Conservation (phyloP, 192 early-diverging fungal genomes). For the Coemansia sp. region DNA sequence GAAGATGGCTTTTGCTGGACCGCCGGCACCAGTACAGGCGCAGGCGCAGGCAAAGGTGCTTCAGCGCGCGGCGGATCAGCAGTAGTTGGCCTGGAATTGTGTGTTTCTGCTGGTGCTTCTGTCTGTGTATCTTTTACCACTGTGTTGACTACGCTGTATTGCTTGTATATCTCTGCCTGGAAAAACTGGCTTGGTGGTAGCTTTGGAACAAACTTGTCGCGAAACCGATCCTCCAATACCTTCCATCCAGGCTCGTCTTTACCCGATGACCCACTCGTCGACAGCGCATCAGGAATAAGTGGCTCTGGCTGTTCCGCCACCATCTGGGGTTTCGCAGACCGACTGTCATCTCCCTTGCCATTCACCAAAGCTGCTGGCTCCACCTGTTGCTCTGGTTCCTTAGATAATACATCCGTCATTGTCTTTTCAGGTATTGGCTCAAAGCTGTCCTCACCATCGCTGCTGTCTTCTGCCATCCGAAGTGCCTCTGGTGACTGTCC, state of each 20-base stretch:
- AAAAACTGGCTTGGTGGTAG: conserved; percentile 28
- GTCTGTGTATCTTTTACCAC: background rate
- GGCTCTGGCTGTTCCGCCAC: background rate
- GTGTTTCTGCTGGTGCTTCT: background rate
- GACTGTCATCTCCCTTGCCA: background rate
- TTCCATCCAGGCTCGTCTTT: conserved; percentile 2
- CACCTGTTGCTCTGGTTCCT: conserved; percentile 8
- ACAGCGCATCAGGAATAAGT: background rate
- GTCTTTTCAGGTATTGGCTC: conserved; percentile 16
- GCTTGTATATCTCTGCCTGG: conserved; percentile 26
- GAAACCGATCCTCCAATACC: conserved; percentile 24
- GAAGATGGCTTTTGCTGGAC: conserved; percentile 45
- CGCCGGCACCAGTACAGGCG: background rate
- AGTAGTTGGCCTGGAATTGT: background rate
- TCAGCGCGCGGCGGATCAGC: background rate
- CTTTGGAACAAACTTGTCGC: conserved; percentile 16
- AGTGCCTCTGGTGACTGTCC: conserved; percentile 26
- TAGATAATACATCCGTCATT: too few species aligned
- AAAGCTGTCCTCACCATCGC: conserved; percentile 38
- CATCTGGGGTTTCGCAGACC: background rate
- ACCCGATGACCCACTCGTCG: background rate
- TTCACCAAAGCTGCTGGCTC: background rate
- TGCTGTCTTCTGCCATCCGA: conserved; percentile 9
- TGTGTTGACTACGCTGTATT: conserved; percentile 23
- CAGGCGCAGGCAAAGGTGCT: background rate